Conservation (phyloP, 2,329 filamentous ascomycete genomes). For the Cryphonectria naterciae region DNA sequence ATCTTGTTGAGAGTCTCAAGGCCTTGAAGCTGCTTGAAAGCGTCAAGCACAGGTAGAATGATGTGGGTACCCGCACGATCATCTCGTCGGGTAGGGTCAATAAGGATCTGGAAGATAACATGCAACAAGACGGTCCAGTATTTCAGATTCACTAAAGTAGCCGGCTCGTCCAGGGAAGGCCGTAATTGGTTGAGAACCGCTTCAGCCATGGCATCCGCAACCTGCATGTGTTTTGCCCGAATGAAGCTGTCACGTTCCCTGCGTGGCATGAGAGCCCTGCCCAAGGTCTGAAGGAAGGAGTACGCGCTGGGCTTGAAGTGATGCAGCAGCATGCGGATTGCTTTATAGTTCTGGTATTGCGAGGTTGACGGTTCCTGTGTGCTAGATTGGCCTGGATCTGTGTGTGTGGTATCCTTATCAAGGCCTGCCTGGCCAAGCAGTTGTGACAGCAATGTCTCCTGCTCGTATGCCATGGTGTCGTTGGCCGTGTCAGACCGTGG, state of each 20-base stretch:
- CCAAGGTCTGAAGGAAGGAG: constrained; percentile 82
- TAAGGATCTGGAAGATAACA: constrained; percentile 75
- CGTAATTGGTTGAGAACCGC: constrained; percentile 71
- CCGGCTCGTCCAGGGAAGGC: constrained; percentile 48
- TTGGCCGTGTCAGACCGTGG: constrained; percentile 20
- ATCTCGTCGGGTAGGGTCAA: constrained; percentile 61
- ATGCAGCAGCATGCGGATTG: constrained; percentile 75
- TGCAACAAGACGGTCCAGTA: constrained; percentile 84
- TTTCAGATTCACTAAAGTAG: constrained; percentile 66
- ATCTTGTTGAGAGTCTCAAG: constrained; percentile 75
- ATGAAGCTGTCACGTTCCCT: constrained; percentile 69
- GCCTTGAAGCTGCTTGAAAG: constrained; percentile 83
- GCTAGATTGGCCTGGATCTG: constrained; percentile 19
- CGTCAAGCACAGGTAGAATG: constrained; percentile 77
- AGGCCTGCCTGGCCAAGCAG: constrained; percentile 21
- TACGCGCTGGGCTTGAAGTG: constrained; percentile 80
- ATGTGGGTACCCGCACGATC: constrained; percentile 57
- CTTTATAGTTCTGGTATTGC: constrained; percentile 74
- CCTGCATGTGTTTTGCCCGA: constrained; percentile 56
- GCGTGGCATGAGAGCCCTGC: constrained; percentile 77
- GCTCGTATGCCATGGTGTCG: constrained; percentile 18
- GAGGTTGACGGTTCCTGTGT: constrained; percentile 38
- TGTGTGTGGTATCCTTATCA: constrained; percentile 1
- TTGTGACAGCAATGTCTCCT: constrained; percentile 21
- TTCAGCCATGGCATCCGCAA: constrained; percentile 70